Evolutionary conservation across 2,329 filamentous ascomycete species (phyloP).

Genomic region (Paraphoma chrysanthemicola): DNA sequence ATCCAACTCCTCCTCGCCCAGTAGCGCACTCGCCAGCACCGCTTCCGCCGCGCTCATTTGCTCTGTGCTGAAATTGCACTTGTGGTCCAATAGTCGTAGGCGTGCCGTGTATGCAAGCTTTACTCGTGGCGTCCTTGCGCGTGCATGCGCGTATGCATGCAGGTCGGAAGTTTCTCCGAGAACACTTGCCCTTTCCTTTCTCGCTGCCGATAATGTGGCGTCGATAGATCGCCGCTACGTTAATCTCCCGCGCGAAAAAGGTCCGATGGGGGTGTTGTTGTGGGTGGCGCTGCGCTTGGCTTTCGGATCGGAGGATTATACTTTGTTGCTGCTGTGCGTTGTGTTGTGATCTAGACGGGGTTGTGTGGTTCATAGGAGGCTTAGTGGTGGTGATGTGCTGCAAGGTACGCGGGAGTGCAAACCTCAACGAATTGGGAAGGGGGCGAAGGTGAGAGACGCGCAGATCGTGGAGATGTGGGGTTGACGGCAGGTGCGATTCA

Average conservation of each 20-base stretch:
- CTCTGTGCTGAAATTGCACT: neutral
- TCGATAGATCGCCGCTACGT: neutral
- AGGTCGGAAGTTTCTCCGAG: neutral
- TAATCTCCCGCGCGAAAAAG: neutral
- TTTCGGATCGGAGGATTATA: neutral
- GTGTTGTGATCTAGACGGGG: too few species aligned
- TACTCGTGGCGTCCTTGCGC: neutral
- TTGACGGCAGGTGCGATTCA: neutral
- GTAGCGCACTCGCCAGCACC: slow-evolving; percentile 21
- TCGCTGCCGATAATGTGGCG: neutral
- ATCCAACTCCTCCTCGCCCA: slow-evolving; percentile 27
- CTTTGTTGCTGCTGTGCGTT: neutral
- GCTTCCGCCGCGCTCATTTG: slow-evolving; percentile 13
- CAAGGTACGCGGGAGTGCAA: too few species aligned
- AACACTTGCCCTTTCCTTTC: neutral
- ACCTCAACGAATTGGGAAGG: neutral
- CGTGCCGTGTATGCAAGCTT: too few species aligned
- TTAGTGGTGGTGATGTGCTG: too few species aligned
- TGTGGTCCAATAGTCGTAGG: too few species aligned
- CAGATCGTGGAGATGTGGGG: neutral
- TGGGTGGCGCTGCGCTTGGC: neutral
- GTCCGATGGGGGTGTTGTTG: neutral
- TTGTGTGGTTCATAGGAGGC: too few species aligned
- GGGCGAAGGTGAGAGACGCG: neutral
- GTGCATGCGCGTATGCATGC: neutral